Evolutionary conservation across 1,139 yeast species (phyloP), one percentile per base, ranked within the genome.

Genomic region (Ogataea hybrid): DNA sequence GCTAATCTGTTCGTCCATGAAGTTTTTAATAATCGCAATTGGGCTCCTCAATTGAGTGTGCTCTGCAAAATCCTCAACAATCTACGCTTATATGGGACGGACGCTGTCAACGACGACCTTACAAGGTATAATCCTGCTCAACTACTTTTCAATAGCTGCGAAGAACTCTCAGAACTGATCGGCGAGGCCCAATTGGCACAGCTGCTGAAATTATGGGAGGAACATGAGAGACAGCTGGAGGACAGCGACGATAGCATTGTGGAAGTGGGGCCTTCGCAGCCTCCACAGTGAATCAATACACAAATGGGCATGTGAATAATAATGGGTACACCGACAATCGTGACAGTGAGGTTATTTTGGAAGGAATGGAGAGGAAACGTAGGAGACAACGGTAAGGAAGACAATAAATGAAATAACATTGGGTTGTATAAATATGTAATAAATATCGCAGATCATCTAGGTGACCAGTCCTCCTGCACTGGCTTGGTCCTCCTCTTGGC

Each of bases 401-500:
- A 30, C 15, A 37, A 30, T 37, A 37, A 37, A 37, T 37, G 31
- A n/a, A 37, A 30, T 37, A 37, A n/a, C 28, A 22, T 35, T 16
- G 15, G 21, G 9, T 20, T 20, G 21, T 20, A 20, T 20, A 20
- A 6, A 20, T 20, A 20, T 20, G 21, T 20, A 20, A 20, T 20
- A 20, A 20, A 20, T 20, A 20, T 6, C 21, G 21, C 21, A 20
- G 21, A 6, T 20, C 21, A 20, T 20, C 27, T 28, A 5, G 15
- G 31, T 10, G 12, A 11, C 18, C 18, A 28, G 16, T 28, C 31
- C 11, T 25, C 29, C 21, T 33, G 55, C 9, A 59, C 45, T 11
- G 67, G 64, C 39, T 46, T 48, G 17, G 52, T 57, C 53, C 68
- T 60, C 46, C 58, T 56, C 28, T 55, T 54, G 23, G 59, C 60